Evolutionary conservation across 2,329 filamentous ascomycete species (phyloP).

Genomic region (Ophiostoma quercus): DNA sequence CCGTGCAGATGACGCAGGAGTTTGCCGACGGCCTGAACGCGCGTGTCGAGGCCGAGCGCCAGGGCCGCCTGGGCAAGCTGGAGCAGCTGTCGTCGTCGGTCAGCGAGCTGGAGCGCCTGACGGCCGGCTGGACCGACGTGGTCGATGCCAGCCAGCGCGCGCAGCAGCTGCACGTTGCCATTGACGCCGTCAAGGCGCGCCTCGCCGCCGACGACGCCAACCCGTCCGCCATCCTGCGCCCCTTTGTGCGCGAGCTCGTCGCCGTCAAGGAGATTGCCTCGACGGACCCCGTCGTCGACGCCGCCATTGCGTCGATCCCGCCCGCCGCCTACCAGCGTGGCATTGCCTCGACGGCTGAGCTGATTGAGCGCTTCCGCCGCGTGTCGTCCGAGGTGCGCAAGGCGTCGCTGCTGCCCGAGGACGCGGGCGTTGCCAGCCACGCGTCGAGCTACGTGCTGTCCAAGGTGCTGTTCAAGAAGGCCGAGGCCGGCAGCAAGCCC

Average conservation of each 20-base stretch:
- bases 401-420: constrained; percentile 83
- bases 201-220: constrained; percentile 19
- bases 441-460: constrained; percentile 84
- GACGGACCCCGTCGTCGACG: constrained; percentile 79
- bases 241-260: constrained; percentile 88
- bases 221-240: constrained; percentile 58
- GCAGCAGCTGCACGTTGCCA: constrained; percentile 91
- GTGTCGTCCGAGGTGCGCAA: constrained; percentile 91
- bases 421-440: constrained; percentile 91
- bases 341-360: constrained; percentile 73
- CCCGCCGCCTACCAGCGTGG: constrained; percentile 89
- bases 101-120: constrained; percentile 78
- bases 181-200: constrained; percentile 84
- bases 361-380: constrained; percentile 92
- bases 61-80: constrained; percentile 80
- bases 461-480: constrained; percentile 93
- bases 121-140: constrained; percentile 82
- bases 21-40: constrained; percentile 73
- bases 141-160: constrained; percentile 87
- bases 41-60: constrained; percentile 82
- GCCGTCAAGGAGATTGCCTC: constrained; percentile 88
- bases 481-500: constrained; percentile 70
- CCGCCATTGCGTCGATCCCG: constrained; percentile 94
- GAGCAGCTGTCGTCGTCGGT: constrained; percentile 73
- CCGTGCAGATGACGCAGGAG: constrained; percentile 77